These are phyloP conservation scores for Lagerstroemia fauriei DNA, from an alignment of 441 rosid genomes.

Conservation along the genomic window DNA sequence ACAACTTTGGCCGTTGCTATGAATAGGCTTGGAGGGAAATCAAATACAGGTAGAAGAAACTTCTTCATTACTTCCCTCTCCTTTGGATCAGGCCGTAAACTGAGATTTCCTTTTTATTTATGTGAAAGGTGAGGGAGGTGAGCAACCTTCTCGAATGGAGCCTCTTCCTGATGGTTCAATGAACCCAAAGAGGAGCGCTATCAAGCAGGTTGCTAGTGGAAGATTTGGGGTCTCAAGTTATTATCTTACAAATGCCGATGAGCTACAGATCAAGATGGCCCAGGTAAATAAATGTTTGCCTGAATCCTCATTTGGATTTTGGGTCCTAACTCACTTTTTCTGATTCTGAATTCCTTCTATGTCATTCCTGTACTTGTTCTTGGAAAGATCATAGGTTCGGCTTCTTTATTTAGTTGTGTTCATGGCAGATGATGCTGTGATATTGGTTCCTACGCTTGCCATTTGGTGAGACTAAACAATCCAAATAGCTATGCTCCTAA, in stretches of 20 bases:
- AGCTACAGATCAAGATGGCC: conserved; percentile 98
- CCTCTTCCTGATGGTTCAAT: conserved; percentile 87
- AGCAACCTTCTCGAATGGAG: conserved; percentile 96
- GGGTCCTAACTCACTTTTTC: background rate
- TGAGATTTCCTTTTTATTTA: background rate
- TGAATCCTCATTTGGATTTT: background rate
- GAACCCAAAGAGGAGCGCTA: conserved; percentile 96
- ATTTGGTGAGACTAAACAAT: conserved; percentile 52
- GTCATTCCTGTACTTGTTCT: conserved; percentile 40
- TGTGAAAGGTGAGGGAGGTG: conserved; percentile 96
- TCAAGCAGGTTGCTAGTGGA: conserved; percentile 99
- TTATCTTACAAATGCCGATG: conserved; percentile 97
- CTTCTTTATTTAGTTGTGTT: conserved; percentile 53
- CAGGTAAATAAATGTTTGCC: conserved; percentile 62
- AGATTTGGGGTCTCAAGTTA: conserved; percentile 98
- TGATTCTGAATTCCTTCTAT: conserved; percentile 22
- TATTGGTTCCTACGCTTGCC: too few species aligned
- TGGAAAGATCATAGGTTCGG: conserved; percentile 49
- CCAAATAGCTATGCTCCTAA: conserved; percentile 26
- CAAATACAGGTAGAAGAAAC: conserved; percentile 74
- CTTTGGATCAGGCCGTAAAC: background rate
- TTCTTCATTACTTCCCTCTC: background rate
- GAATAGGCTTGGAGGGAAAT: conserved; percentile 96
- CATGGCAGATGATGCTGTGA: too few species aligned
- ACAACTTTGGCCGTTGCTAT: conserved; percentile 87